Conservation (phyloP, 306 rosid genomes). For the Malus orientalis region DNA sequence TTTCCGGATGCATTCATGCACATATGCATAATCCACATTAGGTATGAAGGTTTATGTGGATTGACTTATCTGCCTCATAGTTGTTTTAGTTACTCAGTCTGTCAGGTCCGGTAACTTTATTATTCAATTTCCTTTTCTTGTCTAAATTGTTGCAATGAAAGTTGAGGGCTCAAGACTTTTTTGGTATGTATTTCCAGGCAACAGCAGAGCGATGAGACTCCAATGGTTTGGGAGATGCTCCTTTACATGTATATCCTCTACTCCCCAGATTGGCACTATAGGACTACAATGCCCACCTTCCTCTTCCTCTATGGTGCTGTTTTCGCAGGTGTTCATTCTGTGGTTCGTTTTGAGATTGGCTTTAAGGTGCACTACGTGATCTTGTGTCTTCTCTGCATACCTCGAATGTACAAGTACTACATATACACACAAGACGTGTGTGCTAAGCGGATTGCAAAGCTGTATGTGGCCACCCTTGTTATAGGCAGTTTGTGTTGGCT, state of each 20-base stretch:
- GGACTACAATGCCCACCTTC: slow-evolving; percentile 77
- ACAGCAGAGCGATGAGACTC: slow-evolving; percentile 87
- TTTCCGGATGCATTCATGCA: background rate
- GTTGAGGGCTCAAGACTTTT: slow-evolving; percentile 8
- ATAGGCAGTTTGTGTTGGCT: slow-evolving; percentile 66
- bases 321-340: slow-evolving; percentile 53
- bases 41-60: background rate
- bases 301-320: slow-evolving; percentile 63
- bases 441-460: slow-evolving; percentile 55
- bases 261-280: slow-evolving; percentile 92
- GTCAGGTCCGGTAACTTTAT: background rate
- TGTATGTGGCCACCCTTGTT: slow-evolving; percentile 47
- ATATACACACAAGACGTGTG: slow-evolving; percentile 47
- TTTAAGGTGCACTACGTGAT: slow-evolving; percentile 63
- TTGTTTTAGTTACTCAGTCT: background rate
- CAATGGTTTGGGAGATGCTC: slow-evolving; percentile 91
- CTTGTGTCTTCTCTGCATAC: slow-evolving; percentile 70
- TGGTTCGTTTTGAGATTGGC: slow-evolving; percentile 48
- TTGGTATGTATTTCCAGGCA: slow-evolving; percentile 42
- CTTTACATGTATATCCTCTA: slow-evolving; percentile 76
- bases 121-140: slow-evolving; percentile 2
- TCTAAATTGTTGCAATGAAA: slow-evolving; percentile 25
- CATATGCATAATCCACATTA: background rate
- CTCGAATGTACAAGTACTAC: slow-evolving; percentile 88
- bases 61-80: background rate